phyloP scores from a whole-genome alignment of 2,329 filamentous ascomycete species.

The Fusarium virguliforme region DNA sequence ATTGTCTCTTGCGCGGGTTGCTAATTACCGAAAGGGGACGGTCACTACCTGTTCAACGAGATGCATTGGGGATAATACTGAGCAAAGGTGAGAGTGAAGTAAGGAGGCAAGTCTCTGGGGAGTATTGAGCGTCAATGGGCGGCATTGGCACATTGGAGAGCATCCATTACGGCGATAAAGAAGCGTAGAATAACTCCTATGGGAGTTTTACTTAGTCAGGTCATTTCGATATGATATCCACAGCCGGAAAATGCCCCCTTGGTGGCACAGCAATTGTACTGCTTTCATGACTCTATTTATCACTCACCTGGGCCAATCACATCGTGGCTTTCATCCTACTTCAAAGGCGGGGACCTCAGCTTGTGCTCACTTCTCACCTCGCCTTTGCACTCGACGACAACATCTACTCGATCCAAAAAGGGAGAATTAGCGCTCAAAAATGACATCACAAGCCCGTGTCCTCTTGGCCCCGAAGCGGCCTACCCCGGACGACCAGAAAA shows the following conservation, averaged over 20 bases:
- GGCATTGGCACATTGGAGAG: too few species aligned
- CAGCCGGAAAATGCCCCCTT: not conserved
- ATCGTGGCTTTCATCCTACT: conserved; percentile 1
- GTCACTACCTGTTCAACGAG: too few species aligned
- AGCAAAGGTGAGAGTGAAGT: not conserved
- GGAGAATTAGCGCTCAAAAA: not conserved
- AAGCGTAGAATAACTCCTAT: too few species aligned
- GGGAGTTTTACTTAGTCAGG: too few species aligned
- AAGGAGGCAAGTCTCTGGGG: too few species aligned
- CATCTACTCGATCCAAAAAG: not conserved
- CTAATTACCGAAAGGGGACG: not conserved
- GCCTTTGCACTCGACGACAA: not conserved
- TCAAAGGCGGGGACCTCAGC: conserved; percentile 16
- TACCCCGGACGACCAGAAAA: not conserved
- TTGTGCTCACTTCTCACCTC: conserved; percentile 8
- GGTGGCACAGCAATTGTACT: not conserved
- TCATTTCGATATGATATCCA: not conserved
- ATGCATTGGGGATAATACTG: not conserved
- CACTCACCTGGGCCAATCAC: conserved; percentile 10
- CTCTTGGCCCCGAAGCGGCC: conserved; percentile 28
- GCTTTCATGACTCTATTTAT: conserved; percentile 1
- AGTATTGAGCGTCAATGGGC: too few species aligned
- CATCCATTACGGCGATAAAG: not conserved
- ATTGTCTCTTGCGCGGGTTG: not conserved
- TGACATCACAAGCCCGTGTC: conserved; percentile 10